Base-by-base conservation (phyloP, 2,329 filamentous ascomycete species). In the Geosmithia flava region DNA sequence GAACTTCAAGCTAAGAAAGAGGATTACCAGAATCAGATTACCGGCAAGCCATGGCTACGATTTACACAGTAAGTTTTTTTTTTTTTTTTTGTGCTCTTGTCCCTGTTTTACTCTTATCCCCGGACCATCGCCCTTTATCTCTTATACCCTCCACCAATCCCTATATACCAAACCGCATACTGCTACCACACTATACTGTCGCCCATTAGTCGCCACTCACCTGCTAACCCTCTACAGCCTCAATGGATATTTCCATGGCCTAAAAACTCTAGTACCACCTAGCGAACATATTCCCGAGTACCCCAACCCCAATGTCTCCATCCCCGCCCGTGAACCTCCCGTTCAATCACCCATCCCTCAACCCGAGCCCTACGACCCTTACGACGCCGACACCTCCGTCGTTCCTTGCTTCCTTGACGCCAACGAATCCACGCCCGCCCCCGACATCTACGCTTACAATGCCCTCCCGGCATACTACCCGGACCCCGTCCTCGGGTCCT, bases 381-480 rank as follows among this genome's bases (percentile, higher is more conserved):
- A 91, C 47, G 78, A 76, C 1, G 27, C 23, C 20, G 58, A 68
- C 8, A 70, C 71, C 17, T 43, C 43, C 27, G 75, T 82, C 15
- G 67, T 76, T 52, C 68, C 70, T 7, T 87, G 83, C 64, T 85
- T 75, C 54, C 67, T 87, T 30, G 81, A 87, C 55, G 66, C 68
- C 19, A 71, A 75, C 15, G 71, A 78, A 42, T 77, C 68, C 29
- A 61, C 81, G 3, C 76, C 59, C 1, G 71, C 72, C 0, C 83
- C 83, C 1, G 75, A 82, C 52, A 63, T 85, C 23, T 85, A 78
- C 58, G 82, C 79, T 1, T 87, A 85, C 55, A 68, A 74, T 2
- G 85, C 87, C 8, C 68, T 93, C 7, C 81, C 85, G 1, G 75
- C 83, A 55, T 85, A 86, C 13, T 86, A 89, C 64, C 86, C 89